Evolutionary conservation across 768 basidiomycete species (phyloP).

Genomic region (Lactifluus hygrophoroides): DNA sequence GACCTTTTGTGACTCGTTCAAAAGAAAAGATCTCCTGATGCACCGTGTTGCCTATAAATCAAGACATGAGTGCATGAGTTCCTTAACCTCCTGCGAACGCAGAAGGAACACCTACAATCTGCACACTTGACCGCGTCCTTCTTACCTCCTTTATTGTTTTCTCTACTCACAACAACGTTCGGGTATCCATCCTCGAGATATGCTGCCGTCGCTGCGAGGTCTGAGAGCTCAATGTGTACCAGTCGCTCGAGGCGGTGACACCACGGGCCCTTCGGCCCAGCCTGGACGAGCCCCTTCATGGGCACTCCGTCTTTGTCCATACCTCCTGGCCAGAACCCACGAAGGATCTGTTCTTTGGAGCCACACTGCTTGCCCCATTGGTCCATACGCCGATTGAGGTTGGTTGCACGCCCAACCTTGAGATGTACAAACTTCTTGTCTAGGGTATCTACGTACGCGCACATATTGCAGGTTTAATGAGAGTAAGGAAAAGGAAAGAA

Average conservation of each 20-base stretch:
- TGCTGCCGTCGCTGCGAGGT: slow-evolving; percentile 46
- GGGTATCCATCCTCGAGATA: slow-evolving; percentile 52
- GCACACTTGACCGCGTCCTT: slow-evolving; percentile 28
- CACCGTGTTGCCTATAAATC: slow-evolving; percentile 41
- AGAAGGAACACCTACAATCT: slow-evolving; percentile 37
- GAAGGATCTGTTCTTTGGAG: slow-evolving; percentile 63
- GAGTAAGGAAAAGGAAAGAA: not conserved
- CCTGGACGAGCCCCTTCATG: slow-evolving; percentile 52
- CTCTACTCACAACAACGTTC: slow-evolving; percentile 29
- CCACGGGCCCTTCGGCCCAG: slow-evolving; percentile 52
- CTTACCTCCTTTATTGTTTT: slow-evolving; percentile 16
- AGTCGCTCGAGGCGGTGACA: slow-evolving; percentile 73
- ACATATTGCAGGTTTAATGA: not conserved
- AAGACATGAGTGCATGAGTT: not conserved
- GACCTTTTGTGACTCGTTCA: slow-evolving; percentile 41
- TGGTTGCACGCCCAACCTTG: slow-evolving; percentile 74
- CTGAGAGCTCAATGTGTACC: slow-evolving; percentile 72
- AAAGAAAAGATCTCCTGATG: slow-evolving; percentile 83
- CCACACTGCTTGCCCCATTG: slow-evolving; percentile 79
- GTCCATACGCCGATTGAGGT: slow-evolving; percentile 62
- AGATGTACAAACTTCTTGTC: slow-evolving; percentile 42
- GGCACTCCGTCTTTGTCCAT: slow-evolving; percentile 35
- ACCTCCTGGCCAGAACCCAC: slow-evolving; percentile 65
- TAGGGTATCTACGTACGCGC: slow-evolving; percentile 26
- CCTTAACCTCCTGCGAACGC: slow-evolving; percentile 13